Base-by-base conservation (phyloP, 2,329 filamentous ascomycete genomes). In the Xylaria digitata region DNA sequence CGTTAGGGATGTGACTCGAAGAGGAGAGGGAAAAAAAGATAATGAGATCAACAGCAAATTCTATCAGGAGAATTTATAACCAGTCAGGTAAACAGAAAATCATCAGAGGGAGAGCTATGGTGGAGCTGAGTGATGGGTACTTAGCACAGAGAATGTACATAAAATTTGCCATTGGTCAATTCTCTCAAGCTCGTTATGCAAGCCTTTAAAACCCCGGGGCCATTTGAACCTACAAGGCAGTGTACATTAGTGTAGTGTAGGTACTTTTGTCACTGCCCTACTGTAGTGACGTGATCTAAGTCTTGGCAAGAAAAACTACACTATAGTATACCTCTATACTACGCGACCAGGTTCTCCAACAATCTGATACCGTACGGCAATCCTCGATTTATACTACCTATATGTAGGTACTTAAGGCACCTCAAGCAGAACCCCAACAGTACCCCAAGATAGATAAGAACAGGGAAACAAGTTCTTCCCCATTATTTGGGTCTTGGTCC, bases 151-250 rank as follows among this genome's bases (percentile, higher is more conserved):
- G 63, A 58, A 65, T 26, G 26, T 5, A 26, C 60, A 68, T 69
- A 70, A 74, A 73, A 72, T 67, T 66, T 55, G 46, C 62, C 61
- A 75, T 74, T 75, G 73, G 73, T 59, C 62, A 43, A 48, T 42
- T 2, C 11, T 13, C 50, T 21, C 50, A 8, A n/a, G 49, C 42
- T 63, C 19, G 40, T 48, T 34, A 55, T 56, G 49, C 56, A 61
- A 45, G 11, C 32, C 30, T 50, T 54, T 57, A 43, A 43, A 60
- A 13, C 37, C 37, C 13, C 3, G 26, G 26, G 26, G 26, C 26
- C 21, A 45, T 23, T 48, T 34, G 23, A n/a, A 53, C 48, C 40
- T n/a, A n/a, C n/a, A n/a, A n/a, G n/a, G n/a, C n/a, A n/a, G n/a
- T n/a, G n/a, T n/a, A n/a, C n/a, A n/a, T n/a, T n/a, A n/a, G n/a